Evolutionary conservation across 306 rosid species (phyloP).

Genomic region (Ormosia semicastrata): DNA sequence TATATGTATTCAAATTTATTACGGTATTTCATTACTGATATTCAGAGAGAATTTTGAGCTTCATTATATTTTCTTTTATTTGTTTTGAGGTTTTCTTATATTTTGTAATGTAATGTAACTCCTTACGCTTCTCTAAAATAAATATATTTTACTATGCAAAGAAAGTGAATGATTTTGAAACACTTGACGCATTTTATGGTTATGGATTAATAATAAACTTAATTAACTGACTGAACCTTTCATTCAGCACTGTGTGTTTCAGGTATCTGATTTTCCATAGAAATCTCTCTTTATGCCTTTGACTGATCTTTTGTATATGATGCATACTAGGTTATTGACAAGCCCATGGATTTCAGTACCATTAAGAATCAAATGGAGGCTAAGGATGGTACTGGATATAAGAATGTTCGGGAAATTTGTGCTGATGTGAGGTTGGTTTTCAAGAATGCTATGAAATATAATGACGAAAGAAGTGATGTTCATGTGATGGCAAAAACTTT

Average conservation of each 20-base stretch:
- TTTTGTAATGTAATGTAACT: not conserved
- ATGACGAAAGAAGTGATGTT: slow-evolving; percentile 83
- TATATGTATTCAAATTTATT: not conserved
- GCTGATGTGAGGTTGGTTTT: slow-evolving; percentile 82
- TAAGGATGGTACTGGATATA: slow-evolving; percentile 85
- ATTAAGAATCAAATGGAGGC: slow-evolving; percentile 90
- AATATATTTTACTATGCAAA: not conserved
- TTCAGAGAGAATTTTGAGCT: not conserved
- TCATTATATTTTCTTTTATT: not conserved
- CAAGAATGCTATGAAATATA: slow-evolving; percentile 87
- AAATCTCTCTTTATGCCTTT: slow-evolving; percentile 14
- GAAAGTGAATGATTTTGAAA: slow-evolving; percentile 1
- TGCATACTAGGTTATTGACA: slow-evolving; percentile 75
- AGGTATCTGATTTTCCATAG: not conserved
- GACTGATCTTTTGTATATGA: slow-evolving; percentile 27
- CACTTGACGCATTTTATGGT: not conserved
- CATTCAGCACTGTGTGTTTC: not conserved
- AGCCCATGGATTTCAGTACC: slow-evolving; percentile 95
- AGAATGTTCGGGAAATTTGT: slow-evolving; percentile 74
- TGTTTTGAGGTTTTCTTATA: not conserved
- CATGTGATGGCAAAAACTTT: slow-evolving; percentile 92
- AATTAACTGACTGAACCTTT: not conserved
- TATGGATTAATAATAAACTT: not conserved
- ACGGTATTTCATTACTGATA: not conserved
- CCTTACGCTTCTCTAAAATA: not conserved